These are phyloP conservation scores for Lumnitzera littorea DNA, from an alignment of 345 rosid genomes.

Conservation along the genomic window DNA sequence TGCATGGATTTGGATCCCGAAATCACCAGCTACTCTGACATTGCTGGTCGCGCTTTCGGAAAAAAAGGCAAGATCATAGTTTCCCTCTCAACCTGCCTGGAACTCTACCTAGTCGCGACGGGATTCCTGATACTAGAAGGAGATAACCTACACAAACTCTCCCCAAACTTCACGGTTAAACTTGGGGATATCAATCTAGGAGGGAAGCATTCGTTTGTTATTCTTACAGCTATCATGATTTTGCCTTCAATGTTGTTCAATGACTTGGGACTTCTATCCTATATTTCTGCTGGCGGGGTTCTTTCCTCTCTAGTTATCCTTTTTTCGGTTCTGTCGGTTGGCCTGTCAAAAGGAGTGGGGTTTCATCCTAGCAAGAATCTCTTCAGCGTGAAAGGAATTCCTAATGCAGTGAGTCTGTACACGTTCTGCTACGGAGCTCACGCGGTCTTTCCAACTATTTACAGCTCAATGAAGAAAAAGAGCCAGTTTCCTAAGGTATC, in stretches of 20 bases:
- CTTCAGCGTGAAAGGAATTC: slow-evolving; percentile 27
- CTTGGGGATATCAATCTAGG: slow-evolving; percentile 17
- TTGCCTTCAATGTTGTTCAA: slow-evolving; percentile 37
- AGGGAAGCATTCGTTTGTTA: slow-evolving; percentile 25
- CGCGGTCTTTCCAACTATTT: slow-evolving; percentile 36
- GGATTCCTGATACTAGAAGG: slow-evolving; percentile 40
- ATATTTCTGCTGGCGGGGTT: slow-evolving; percentile 43
- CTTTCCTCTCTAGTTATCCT: slow-evolving; percentile 26
- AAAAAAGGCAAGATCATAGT: slow-evolving; percentile 28
- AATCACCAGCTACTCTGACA: slow-evolving; percentile 25
- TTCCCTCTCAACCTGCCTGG: slow-evolving; percentile 29
- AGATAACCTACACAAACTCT: slow-evolving; percentile 36
- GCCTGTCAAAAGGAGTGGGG: slow-evolving; percentile 21
- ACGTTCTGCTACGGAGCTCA: slow-evolving; percentile 45
- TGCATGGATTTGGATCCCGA: slow-evolving; percentile 29
- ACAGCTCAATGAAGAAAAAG: slow-evolving; percentile 35
- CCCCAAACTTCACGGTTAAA: slow-evolving; percentile 22
- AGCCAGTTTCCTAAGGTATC: slow-evolving; percentile 31
- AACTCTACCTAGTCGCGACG: slow-evolving; percentile 41
- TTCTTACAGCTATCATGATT: slow-evolving; percentile 21
- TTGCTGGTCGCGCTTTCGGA: slow-evolving; percentile 37
- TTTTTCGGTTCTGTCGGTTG: slow-evolving; percentile 31
- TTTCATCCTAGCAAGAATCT: slow-evolving; percentile 27
- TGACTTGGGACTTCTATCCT: slow-evolving; percentile 27
- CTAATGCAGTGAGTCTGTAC: slow-evolving; percentile 33